Conservation (phyloP, 73 alveolate species). For the Urostyla sp. region DNA sequence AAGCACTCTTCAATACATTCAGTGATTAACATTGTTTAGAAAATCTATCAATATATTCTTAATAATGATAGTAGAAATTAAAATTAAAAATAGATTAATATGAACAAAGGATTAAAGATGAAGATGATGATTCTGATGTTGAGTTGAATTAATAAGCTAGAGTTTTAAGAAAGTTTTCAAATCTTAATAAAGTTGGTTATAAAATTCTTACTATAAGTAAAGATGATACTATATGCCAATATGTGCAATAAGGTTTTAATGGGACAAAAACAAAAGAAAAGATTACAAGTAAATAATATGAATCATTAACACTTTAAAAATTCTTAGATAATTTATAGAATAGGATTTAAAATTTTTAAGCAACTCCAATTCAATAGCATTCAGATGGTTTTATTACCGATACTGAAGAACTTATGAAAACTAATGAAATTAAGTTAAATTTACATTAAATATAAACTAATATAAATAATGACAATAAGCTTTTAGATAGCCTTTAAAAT, state of each 20-base stretch:
- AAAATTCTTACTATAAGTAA: neutral
- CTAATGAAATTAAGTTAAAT: no score
- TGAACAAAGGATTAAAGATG: neutral
- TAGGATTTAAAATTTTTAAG: no score
- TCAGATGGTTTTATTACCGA: no score
- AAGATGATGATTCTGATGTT: neutral
- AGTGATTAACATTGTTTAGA: conserved; percentile 4
- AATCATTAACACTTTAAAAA: no score
- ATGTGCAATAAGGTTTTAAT: neutral
- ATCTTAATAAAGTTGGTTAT: conserved; percentile 28
- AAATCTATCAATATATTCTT: neutral
- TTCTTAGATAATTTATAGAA: conserved; percentile 1
- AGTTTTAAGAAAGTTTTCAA: neutral
- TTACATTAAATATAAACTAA: conserved; percentile 3
- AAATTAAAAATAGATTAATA: neutral
- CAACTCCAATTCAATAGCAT: no score
- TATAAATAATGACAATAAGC: conserved; percentile 1
- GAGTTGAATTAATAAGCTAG: neutral
- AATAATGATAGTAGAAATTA: neutral
- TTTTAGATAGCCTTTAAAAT: neutral
- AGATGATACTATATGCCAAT: neutral
- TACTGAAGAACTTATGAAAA: no score
- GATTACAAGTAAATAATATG: neutral
- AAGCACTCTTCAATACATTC: neutral
- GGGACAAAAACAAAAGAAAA: neutral